These are phyloP conservation scores for Sugiyamaella grinbergsii DNA, from an alignment of 1,139 yeast genomes.

Conservation along the genomic window DNA sequence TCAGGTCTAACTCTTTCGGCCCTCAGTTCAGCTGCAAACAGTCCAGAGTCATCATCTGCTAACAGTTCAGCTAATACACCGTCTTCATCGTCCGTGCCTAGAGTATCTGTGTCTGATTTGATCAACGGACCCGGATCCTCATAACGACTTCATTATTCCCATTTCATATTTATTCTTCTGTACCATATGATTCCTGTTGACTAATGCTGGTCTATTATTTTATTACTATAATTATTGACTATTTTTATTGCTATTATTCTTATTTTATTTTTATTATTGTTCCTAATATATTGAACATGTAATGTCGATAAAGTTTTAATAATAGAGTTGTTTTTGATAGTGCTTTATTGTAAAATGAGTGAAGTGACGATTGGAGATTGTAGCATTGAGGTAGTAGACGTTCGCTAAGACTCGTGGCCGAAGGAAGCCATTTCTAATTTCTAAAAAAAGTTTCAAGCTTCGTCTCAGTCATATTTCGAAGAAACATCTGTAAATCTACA, in stretches of 20 bases:
- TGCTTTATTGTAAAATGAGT: too few species aligned
- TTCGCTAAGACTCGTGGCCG: too few species aligned
- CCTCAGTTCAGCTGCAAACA: conserved; percentile 5
- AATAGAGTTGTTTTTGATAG: too few species aligned
- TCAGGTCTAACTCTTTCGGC: conserved; percentile 5
- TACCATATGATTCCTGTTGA: conserved; percentile 7
- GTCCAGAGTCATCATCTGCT: conserved; percentile 10
- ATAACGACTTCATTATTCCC: neutral
- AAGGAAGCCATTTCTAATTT: too few species aligned
- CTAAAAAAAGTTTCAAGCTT: too few species aligned
- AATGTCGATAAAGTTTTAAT: too few species aligned
- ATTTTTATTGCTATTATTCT: neutral
- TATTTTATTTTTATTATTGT: conserved; percentile 7
- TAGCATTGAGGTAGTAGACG: too few species aligned
- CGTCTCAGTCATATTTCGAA: too few species aligned
- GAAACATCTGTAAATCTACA: too few species aligned
- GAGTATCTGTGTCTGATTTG: conserved; percentile 28
- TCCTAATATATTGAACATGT: too few species aligned
- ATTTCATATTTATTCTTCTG: conserved; percentile 8
- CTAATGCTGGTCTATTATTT: neutral
- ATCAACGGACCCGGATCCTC: conserved; percentile 22
- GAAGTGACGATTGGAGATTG: too few species aligned
- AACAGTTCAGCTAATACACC: conserved; percentile 12
- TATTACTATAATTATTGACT: neutral
- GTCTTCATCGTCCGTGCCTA: conserved; percentile 20